Percentiles rank a stretch among this genome's conserved stretches.
Evolutionary conservation across 148 eudicot genomes (phyloP).

Genomic region (Rhododendron molle): DNA sequence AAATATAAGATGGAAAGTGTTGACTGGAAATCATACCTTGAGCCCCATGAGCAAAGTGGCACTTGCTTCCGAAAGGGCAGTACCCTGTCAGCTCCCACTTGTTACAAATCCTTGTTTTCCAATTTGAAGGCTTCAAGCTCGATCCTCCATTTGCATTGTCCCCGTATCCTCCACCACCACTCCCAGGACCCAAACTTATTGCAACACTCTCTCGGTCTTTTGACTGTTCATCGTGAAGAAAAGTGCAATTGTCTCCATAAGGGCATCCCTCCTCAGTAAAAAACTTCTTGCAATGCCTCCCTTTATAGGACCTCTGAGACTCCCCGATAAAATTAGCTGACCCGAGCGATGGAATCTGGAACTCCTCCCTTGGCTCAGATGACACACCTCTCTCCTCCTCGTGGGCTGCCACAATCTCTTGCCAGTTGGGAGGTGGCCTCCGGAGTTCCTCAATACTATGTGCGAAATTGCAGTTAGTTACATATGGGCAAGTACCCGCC

Average conservation of each 20-base stretch:
- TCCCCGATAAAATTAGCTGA: slow-evolving; percentile 45
- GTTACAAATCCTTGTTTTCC: slow-evolving; percentile 97
- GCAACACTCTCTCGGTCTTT: slow-evolving; percentile 73
- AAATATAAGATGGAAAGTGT: not conserved
- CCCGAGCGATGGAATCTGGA: slow-evolving; percentile 68
- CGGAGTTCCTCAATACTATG: slow-evolving; percentile 88
- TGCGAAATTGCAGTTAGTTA: slow-evolving; percentile 91
- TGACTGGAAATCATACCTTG: slow-evolving; percentile 30
- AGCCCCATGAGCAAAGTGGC: slow-evolving; percentile 85
- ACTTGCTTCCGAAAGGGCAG: slow-evolving; percentile 97
- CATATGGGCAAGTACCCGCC: slow-evolving; percentile 83
- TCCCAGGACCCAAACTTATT: slow-evolving; percentile 49
- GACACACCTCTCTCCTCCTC: slow-evolving; percentile 36
- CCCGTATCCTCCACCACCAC: slow-evolving; percentile 36
- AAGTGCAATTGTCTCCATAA: slow-evolving; percentile 83
- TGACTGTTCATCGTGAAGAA: slow-evolving; percentile 92
- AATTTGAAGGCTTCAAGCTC: slow-evolving; percentile 75
- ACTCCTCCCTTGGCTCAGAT: slow-evolving; percentile 64
- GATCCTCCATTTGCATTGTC: slow-evolving; percentile 20
- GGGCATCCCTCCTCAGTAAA: slow-evolving; percentile 93
- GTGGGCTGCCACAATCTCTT: slow-evolving; percentile 80
- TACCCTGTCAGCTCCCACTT: slow-evolving; percentile 94
- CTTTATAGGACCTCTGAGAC: slow-evolving; percentile 80
- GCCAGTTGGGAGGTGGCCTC: slow-evolving; percentile 97
- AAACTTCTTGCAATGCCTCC: slow-evolving; percentile 88